Evolutionary conservation across 2,329 filamentous ascomycete species (phyloP), one percentile per base, ranked within the genome.

Genomic region (Coleophoma cylindrospora): DNA sequence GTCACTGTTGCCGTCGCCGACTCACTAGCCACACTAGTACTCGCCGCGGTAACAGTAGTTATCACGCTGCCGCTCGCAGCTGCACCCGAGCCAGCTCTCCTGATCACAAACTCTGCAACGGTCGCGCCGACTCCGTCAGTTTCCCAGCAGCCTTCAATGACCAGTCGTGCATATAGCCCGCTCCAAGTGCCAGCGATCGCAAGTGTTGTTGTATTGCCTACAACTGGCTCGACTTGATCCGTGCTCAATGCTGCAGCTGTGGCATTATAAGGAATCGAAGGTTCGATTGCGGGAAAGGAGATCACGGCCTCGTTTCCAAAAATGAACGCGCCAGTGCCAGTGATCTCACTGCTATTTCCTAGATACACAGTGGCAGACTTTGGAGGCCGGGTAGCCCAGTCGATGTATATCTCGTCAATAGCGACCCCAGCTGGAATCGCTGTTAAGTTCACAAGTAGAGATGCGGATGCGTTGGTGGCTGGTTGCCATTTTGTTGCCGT

Each of bases 401-500:
- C 79, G 61, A 84, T 84, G 43, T 68, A 68, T 50, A 86, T 70
- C 1, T 71, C 72, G 0, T 65, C 66, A 43, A 81, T 66, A 1
- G 68, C 73, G 19, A 70, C 62, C 49, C 67, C 69, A 2, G 69
- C 40, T 40, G 59, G 47, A 4, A 50, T 47, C 7, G 36, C 7
- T 3, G 60, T 60, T 40, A 83, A 69, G 21, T 79, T 71, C 40
- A 89, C 74, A 1, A 79, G 81, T 13, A 88, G 60, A 4, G 76
- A 76, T 27, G 77, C 72, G 4, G 75, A 70, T 0, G 65, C 67
- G 45, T 79, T 77, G 1, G 75, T 70, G 9, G 68, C 61, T 0
- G 84, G 83, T 59, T 87, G 83, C 84, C 84, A 89, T 56, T 79
- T 79, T 0, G 84, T 88, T 15, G 77, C 78, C 5, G 78, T 71